A percentile compares a stretch with the other conserved stretches of the same genome.
phyloP scores from a whole-genome alignment of 2,329 filamentous ascomycete genomes.

The Penicillium digitatum region DNA sequence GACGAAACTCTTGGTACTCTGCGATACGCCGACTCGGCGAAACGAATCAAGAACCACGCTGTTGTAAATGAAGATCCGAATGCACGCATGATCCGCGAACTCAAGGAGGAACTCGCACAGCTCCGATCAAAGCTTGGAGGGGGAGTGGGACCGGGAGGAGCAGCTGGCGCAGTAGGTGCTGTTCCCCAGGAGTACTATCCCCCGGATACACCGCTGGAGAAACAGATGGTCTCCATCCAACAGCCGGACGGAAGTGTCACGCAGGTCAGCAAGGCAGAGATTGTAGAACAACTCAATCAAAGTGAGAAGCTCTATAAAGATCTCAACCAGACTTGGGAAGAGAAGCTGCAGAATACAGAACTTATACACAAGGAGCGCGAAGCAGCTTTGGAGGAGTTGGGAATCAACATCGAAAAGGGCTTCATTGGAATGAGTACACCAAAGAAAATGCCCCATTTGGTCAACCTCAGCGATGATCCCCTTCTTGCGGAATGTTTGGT shows the following conservation, averaged over 20 bases:
- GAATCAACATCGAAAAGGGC: constrained; percentile 98
- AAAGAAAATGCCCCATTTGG: constrained; percentile 98
- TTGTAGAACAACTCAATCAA: constrained; percentile 91
- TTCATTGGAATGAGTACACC: constrained; percentile 93
- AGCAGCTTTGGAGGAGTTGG: constrained; percentile 87
- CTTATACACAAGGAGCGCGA: constrained; percentile 97
- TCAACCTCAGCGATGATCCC: constrained; percentile 94
- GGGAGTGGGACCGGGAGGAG: constrained; percentile 43
- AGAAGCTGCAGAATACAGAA: constrained; percentile 92
- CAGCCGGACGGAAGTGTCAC: constrained; percentile 79
- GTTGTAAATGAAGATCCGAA: constrained; percentile 99
- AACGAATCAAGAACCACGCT: constrained; percentile 99
- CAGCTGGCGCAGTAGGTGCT: constrained; percentile 46
- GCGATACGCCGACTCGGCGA: constrained; percentile 93
- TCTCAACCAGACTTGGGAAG: constrained; percentile 97
- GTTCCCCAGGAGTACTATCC: constrained; percentile 80
- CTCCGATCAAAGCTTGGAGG: constrained; percentile 79
- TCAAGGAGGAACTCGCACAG: constrained; percentile 89
- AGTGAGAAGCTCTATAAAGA: constrained; percentile 95
- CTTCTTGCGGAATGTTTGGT: constrained; percentile 92
- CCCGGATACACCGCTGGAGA: constrained; percentile 83
- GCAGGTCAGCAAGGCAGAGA: constrained; percentile 97
- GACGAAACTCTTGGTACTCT: constrained; percentile 95
- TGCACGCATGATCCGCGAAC: constrained; percentile 94
- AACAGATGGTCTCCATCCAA: constrained; percentile 95